Base-by-base conservation (phyloP, 768 basidiomycete genomes). In the Tulasnella sp. region DNA sequence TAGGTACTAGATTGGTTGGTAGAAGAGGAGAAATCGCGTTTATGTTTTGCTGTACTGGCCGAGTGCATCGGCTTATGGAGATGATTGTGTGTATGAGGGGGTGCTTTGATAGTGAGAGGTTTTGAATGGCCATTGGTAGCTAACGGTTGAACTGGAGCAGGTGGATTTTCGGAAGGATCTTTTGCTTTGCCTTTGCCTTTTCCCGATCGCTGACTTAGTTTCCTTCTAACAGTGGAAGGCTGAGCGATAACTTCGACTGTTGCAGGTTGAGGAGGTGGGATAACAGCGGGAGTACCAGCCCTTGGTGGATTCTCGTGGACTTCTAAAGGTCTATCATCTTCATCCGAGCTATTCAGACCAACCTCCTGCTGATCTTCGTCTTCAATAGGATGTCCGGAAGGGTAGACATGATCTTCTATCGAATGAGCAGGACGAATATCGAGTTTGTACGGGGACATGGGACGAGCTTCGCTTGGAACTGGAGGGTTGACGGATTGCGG, bases 301-400 rank as follows among this genome's bases (percentile, higher is more conserved):
- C 61, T 52, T 75, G 78, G 22, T 12, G 74, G 71, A 56, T 80
- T 80, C 58, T 79, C 78, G n/a, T 74, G 69, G 4, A 78, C 66
- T 35, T 65, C 62, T 10, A 55, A 33, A 9, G 73, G 55, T n/a
- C 66, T 61, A 29, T 60, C 60, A 7, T 59, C 49, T 24, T 51
- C 49, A 41, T 40, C 39, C 19, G 39, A 41, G 28, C 49, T 51
- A 31, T 41, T 41, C 37, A 51, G 19, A 6, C 43, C 56, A 6
- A 60, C 58, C 12, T 64, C 56, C 15, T n/a, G n/a, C n/a, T n/a
- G n/a, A n/a, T 59, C 62, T 12, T 67, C 68, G 5, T 67, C 69
- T 0, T 58, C 66, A 35, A 47, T 35, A 48, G 53, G 22, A 22
- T 45, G 37, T 15, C 29, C 50, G 2, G 50, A 43, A 20, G 39